These are phyloP conservation scores for Colletotrichum tamarilloi DNA, from an alignment of 2,329 filamentous ascomycete genomes.

Conservation along the genomic window DNA sequence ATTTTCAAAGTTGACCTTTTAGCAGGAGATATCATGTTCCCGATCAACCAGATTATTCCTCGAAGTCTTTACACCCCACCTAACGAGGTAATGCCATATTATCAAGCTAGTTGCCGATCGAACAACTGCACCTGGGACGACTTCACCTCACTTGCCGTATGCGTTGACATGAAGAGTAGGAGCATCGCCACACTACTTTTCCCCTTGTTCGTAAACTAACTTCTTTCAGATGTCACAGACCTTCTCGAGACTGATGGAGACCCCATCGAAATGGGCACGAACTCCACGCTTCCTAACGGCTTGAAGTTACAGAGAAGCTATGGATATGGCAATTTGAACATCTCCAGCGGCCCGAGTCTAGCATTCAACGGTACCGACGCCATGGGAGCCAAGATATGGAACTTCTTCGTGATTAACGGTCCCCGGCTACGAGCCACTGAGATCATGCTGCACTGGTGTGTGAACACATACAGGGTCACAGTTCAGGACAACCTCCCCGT, in stretches of 20 bases:
- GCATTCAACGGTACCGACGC: not conserved
- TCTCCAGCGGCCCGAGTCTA: constrained; percentile 8
- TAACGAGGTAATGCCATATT: not conserved
- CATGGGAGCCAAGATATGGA: constrained; percentile 2
- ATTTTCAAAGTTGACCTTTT: not conserved
- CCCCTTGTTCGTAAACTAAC: too few species aligned
- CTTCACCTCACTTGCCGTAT: constrained; percentile 14
- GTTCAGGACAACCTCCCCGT: constrained; percentile 11
- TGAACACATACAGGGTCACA: constrained; percentile 19
- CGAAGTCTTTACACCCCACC: constrained; percentile 7
- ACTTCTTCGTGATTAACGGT: constrained; percentile 19
- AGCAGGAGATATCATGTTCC: constrained; percentile 15
- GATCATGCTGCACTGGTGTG: constrained; percentile 20
- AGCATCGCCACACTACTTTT: rapidly evolving
- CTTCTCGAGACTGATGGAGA: not conserved
- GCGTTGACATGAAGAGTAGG: constrained; percentile 18
- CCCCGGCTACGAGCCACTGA: not conserved
- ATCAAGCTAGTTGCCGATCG: constrained; percentile 11
- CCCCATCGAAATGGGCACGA: not conserved
- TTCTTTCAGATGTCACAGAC: not conserved
- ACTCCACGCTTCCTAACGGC: constrained; percentile 12
- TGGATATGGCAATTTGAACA: constrained; percentile 2
- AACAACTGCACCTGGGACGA: constrained; percentile 23
- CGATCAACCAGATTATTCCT: constrained; percentile 12
- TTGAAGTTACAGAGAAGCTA: not conserved